A percentile compares a stretch with the other conserved stretches of the same genome.
Conservation (phyloP, 2,329 filamentous ascomycete genomes). For the Davidsoniella australis region DNA sequence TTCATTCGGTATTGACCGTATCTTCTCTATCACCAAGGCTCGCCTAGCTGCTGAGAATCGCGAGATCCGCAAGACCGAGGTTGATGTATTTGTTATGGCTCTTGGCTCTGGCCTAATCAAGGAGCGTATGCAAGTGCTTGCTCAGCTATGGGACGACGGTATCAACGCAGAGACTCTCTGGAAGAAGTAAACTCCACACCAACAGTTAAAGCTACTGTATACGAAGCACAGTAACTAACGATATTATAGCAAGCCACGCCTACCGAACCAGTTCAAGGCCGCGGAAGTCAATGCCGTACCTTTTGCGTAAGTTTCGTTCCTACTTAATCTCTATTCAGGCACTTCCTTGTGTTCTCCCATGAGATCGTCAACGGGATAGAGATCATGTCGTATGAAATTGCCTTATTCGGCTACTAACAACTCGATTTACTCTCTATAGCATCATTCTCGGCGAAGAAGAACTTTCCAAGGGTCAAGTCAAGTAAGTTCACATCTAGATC, state of each 20-base stretch:
- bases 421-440: background rate
- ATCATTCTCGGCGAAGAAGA: conserved; percentile 88
- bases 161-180: conserved; percentile 83
- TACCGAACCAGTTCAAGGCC: conserved; percentile 78
- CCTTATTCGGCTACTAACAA: background rate
- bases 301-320: conserved; percentile 34
- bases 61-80: conserved; percentile 48
- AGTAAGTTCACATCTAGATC: conserved; percentile 18
- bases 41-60: conserved; percentile 46
- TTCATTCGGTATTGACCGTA: conserved; percentile 88
- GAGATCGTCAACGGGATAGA: background rate
- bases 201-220: background rate
- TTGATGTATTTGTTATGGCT: conserved; percentile 89
- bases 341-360: background rate
- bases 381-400: too few species aligned
- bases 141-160: conserved; percentile 66
- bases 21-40: conserved; percentile 81
- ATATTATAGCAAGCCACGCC: conserved; percentile 55
- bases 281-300: conserved; percentile 67
- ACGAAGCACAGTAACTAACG: background rate
- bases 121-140: conserved; percentile 68
- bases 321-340: background rate
- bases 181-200: conserved; percentile 34
- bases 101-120: conserved; percentile 67
- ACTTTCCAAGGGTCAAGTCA: conserved; percentile 63